Base-by-base conservation (phyloP, 2,329 filamentous ascomycete genomes). In the Arthroderma uncinatum region DNA sequence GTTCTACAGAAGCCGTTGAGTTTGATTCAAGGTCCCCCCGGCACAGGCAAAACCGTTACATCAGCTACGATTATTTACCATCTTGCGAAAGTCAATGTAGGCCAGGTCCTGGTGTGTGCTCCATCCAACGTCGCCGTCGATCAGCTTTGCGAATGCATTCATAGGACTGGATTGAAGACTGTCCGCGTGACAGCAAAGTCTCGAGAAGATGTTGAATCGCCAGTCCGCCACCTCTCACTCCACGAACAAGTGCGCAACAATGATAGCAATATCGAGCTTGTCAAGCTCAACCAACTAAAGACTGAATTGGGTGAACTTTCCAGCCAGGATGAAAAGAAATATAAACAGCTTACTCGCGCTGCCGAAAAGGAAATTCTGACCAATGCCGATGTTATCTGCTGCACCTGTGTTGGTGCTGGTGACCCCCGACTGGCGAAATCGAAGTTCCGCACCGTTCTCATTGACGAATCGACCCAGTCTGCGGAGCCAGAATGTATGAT, bases 401-500 rank as follows among this genome's bases (percentile, higher is more conserved):
- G 93, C 73, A 98, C 93, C 60, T 98, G 93, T 64, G 93, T 98
- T 66, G 93, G 93, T 73, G 93, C 93, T 37, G 93, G 93, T 59
- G 93, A 98, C 70, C 93, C 93, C 59, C 87, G 93, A 63, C 82
- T 98, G 55, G 83, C 91, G 53, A 97, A 97, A 76, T 89, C 96
- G 81, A 96, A 96, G 74, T 98, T 98, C 77, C 85, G 93, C 62
- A 98, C 95, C 62, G 93, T 98, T 19, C 79, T 98, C 40, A 97
- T 98, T 63, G 93, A 98, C 68, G 93, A 98, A 73, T 97, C 92
- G 44, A 98, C 93, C 0, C 93, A 98, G 69, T 96, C 93, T 14
- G 93, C 93, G 2, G 93, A 98, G 71, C 93, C 93, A 0, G 93
- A 98, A 72, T 98, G 93, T 72, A 95, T 98, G 89, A 98, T 98